Base-by-base conservation (phyloP, 305 asterid species). In the Rubia tinctorum region DNA sequence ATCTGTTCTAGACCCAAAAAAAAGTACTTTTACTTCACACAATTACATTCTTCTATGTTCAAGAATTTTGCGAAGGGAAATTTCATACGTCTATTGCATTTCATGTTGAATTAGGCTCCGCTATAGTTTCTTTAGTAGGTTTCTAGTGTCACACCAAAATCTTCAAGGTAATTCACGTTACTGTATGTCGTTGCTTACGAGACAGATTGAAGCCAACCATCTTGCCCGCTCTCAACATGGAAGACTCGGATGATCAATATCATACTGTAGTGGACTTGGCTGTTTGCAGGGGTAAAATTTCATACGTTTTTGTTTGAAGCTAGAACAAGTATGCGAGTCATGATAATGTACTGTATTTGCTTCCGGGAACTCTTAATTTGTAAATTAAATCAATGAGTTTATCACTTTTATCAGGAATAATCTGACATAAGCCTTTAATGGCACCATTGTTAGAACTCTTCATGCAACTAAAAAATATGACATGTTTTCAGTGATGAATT, bases 151-250 rank as follows among this genome's bases (percentile, higher is more conserved):
- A 30, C 34, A 30, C 34, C 34, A 30, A 30, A 1, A 30, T 30
- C 34, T 30, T 30, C 34, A 30, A 3, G 34, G 34, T 30, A 30
- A 30, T 30, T 89, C 97, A 55, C 89, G 89, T 77, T 88, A 87
- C 75, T 90, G 94, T 45, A 81, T 91, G 69, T 89, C 98, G 15
- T 83, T 93, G 88, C 87, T 89, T 73, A 91, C 98, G 49, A 87
- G 96, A 82, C 89, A 86, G 76, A 81, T 88, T 43, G 96, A 91
- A 81, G 90, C 84, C 25, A 75, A 66, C 69, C 91, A 87, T 67
- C 27, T 72, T 73, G 80, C 89, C 42, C 83, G 79, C 78, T 64
- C 76, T 75, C 87, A 66, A 66, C 88, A 77, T 30, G 80, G 84
- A 80, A 82, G 81, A 72, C 82, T 81, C 42, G 64, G 80, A 68